Conservation (phyloP, 2,329 filamentous ascomycete species). For the Thielaviopsis populi region DNA sequence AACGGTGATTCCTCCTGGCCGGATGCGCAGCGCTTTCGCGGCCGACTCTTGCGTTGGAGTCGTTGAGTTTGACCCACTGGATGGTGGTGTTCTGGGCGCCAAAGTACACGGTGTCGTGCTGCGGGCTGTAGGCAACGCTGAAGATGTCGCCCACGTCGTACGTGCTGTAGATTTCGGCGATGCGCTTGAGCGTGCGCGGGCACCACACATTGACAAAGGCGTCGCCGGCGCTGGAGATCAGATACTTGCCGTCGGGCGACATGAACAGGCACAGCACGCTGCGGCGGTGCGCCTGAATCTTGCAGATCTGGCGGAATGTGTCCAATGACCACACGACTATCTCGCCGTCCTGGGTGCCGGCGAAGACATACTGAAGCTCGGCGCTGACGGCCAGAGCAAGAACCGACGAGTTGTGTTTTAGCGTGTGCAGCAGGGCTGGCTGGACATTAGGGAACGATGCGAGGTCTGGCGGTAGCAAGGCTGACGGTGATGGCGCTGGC, state of each 20-base stretch:
- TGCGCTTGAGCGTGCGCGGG: conserved; percentile 55
- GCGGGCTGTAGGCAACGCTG: conserved; percentile 74
- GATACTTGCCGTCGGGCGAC: conserved; percentile 54
- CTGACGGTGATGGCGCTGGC: not conserved
- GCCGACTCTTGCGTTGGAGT: conserved; percentile 42
- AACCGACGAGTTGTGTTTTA: conserved; percentile 64
- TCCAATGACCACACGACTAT: conserved; percentile 83
- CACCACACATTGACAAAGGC: conserved; percentile 92
- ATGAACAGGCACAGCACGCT: conserved; percentile 78
- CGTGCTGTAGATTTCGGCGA: conserved; percentile 82
- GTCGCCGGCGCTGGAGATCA: conserved; percentile 89
- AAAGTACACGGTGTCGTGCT: conserved; percentile 70
- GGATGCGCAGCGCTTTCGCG: conserved; percentile 56
- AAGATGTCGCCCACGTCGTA: conserved; percentile 95
- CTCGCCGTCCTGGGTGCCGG: conserved; percentile 84
- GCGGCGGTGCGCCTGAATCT: conserved; percentile 78
- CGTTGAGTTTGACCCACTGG: conserved; percentile 72
- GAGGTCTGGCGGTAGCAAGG: not conserved
- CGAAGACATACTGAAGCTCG: conserved; percentile 66
- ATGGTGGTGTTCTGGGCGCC: conserved; percentile 91
- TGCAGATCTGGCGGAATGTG: conserved; percentile 66
- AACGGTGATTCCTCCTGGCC: conserved; percentile 63
- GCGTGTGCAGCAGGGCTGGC: conserved; percentile 48
- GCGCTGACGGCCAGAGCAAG: conserved; percentile 70
- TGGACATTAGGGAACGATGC: conserved; percentile 4